These are phyloP conservation scores for Breviolum minutum DNA, from an alignment of 73 alveolate species.

Conservation along the genomic window DNA sequence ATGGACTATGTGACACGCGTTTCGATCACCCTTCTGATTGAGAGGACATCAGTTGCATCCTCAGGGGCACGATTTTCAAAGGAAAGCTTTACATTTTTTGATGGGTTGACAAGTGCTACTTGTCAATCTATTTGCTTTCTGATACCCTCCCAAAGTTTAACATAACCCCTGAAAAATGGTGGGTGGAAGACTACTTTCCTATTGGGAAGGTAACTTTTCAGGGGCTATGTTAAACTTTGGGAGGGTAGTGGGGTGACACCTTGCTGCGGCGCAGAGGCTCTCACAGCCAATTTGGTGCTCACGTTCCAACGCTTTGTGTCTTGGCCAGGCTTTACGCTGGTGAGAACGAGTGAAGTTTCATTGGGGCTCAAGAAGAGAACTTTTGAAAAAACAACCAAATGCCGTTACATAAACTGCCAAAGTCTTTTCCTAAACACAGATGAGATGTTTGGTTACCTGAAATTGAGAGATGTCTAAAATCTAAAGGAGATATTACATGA, in stretches of 20 bases:
- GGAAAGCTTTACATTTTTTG: neutral
- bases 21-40: conserved; percentile 21
- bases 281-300: conserved; percentile 54
- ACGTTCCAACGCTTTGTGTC: conserved; percentile 61
- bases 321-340: neutral
- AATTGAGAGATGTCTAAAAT: neutral
- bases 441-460: neutral
- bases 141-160: too few species aligned
- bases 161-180: too few species aligned
- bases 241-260: too few species aligned
- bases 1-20: conserved; percentile 55
- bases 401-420: neutral
- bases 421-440: neutral
- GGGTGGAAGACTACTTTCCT: too few species aligned
- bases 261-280: conserved; percentile 1
- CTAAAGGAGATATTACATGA: neutral
- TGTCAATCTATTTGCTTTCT: neutral
- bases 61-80: too few species aligned
- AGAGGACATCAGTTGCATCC: conserved; percentile 19
- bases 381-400: neutral
- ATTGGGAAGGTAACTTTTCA: too few species aligned
- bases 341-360: too few species aligned
- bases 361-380: neutral
- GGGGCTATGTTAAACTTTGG: too few species aligned
- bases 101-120: neutral